Conservation (phyloP, 2,329 filamentous ascomycete species). For the Pleomassaria siparia region DNA sequence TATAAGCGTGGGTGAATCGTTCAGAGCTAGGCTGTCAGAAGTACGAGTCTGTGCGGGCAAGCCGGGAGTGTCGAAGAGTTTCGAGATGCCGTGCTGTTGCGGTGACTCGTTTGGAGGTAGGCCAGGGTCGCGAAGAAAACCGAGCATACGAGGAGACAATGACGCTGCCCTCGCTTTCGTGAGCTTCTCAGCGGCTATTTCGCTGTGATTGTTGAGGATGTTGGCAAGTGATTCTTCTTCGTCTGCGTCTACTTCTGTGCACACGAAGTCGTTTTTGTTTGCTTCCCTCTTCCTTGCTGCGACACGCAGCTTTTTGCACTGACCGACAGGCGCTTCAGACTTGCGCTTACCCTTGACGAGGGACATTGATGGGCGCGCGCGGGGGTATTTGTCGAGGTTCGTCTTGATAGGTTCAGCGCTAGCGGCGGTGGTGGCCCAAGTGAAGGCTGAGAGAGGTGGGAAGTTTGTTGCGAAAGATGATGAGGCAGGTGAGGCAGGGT, state of each 20-base stretch:
- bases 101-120: too few relatives aligned
- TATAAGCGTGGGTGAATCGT: too few relatives aligned
- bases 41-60: too few relatives aligned
- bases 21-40: too few relatives aligned
- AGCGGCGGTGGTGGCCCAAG: not conserved
- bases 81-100: too few relatives aligned
- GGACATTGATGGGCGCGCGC: too few relatives aligned
- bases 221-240: too few relatives aligned
- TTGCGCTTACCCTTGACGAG: not conserved
- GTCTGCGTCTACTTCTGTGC: not conserved
- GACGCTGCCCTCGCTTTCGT: too few relatives aligned
- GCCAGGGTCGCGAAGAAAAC: too few relatives aligned
- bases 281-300: not conserved
- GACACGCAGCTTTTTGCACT: not conserved
- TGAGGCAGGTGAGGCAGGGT: not conserved
- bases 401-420: not conserved
- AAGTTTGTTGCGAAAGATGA: not conserved
- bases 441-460: not conserved
- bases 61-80: too few relatives aligned
- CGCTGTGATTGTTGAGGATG: not conserved
- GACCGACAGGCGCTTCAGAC: not conserved
- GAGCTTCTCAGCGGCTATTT: too few relatives aligned
- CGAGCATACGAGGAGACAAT: too few relatives aligned
- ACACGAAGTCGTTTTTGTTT: not conserved
- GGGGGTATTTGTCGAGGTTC: constrained; percentile 1